Conservation (phyloP, 2,329 filamentous ascomycete species). For the Pestalotiopsis fici region DNA sequence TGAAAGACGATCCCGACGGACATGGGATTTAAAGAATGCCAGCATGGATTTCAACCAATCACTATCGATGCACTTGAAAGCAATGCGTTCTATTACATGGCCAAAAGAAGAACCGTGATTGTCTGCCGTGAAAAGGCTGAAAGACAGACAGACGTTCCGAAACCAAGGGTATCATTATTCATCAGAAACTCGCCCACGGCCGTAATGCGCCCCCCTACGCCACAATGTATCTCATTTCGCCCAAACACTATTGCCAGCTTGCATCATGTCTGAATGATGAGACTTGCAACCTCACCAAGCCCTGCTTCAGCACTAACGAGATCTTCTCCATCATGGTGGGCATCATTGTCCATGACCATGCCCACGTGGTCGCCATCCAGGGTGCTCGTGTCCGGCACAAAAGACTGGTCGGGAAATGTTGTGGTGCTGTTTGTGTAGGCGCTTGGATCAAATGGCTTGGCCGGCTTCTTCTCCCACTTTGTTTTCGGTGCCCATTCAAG, state of each 20-base stretch:
- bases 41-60: too few relatives aligned
- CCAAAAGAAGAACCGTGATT: too few relatives aligned
- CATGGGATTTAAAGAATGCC: too few relatives aligned
- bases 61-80: too few relatives aligned
- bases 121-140: background rate
- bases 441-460: background rate
- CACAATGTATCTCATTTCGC: background rate
- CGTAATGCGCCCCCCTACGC: background rate
- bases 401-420: background rate
- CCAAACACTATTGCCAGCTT: background rate
- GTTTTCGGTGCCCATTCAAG: constrained; percentile 18
- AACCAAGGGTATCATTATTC: background rate
- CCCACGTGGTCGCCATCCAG: background rate
- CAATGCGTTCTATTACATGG: too few relatives aligned
- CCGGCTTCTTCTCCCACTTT: constrained; percentile 11
- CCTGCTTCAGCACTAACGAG: background rate
- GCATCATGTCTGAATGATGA: constrained; percentile 4
- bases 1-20: too few relatives aligned
- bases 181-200: background rate
- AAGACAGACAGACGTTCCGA: background rate
- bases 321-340: background rate
- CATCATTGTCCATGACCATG: background rate
- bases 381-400: background rate
- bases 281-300: constrained; percentile 5
- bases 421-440: background rate